A percentile compares a stretch with the other conserved stretches of the same genome.
Conservation (phyloP, 495 filamentous ascomycete genomes). For the Friedmanniomyces simplex region DNA sequence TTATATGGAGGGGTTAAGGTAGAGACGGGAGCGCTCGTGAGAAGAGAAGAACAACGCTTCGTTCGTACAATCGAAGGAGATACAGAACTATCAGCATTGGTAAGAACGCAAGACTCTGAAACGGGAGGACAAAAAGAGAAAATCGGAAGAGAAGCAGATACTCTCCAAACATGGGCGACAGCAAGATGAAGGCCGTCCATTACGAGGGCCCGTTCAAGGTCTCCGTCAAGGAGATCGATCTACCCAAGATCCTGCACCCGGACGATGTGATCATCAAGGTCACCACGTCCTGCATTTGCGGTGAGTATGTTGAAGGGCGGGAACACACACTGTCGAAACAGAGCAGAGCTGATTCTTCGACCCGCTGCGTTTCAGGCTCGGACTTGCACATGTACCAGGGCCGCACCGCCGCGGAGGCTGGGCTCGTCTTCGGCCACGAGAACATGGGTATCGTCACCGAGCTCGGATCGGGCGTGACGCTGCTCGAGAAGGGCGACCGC, state of each 20-base stretch:
- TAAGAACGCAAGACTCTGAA: background rate
- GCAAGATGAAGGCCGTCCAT: slow-evolving; percentile 45
- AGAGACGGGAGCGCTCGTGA: background rate
- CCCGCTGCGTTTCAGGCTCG: background rate
- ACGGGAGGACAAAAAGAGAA: background rate
- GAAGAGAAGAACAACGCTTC: background rate
- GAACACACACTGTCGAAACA: slow-evolving; percentile 20
- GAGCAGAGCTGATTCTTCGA: background rate
- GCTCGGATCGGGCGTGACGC: slow-evolving; percentile 40
- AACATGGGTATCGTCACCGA: slow-evolving; percentile 30
- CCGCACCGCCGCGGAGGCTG: slow-evolving; percentile 39
- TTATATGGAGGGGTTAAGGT: background rate
- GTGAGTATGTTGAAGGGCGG: slow-evolving; percentile 7
- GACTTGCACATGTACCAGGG: slow-evolving; percentile 45
- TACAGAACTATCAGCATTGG: background rate
- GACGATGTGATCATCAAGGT: slow-evolving; percentile 41
- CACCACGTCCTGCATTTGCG: slow-evolving; percentile 48
- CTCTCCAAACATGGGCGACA: background rate
- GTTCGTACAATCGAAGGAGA: background rate
- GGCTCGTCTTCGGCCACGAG: slow-evolving; percentile 49
- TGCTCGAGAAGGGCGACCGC: slow-evolving; percentile 43
- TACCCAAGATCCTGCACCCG: slow-evolving; percentile 39
- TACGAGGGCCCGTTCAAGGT: slow-evolving; percentile 45
- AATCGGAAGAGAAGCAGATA: background rate
- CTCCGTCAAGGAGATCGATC: slow-evolving; percentile 39